Percentiles rank a stretch among this genome's conserved stretches.
Evolutionary conservation across 2,329 filamentous ascomycete species (phyloP).

Genomic region (Elsinoe arachidis): DNA sequence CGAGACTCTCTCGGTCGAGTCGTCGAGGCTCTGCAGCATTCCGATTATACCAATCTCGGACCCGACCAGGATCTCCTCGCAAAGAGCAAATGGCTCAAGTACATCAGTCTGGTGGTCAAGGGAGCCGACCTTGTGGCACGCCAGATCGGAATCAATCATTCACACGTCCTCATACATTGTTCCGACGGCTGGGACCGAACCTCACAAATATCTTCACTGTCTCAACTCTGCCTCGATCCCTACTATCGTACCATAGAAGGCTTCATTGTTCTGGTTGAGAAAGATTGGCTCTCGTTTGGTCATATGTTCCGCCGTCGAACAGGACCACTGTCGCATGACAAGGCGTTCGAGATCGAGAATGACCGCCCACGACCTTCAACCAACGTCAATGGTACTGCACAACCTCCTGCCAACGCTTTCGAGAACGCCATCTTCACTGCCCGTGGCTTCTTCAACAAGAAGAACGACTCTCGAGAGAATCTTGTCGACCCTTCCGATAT

Average conservation of each 20-base stretch:
- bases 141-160: conserved; percentile 84
- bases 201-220: conserved; percentile 82
- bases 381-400: conserved; percentile 40
- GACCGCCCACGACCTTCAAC: conserved; percentile 49
- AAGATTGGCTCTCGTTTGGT: conserved; percentile 95
- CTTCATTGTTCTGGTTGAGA: conserved; percentile 89
- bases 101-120: conserved; percentile 75
- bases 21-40: conserved; percentile 82
- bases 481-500: conserved; percentile 24
- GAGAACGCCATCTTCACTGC: conserved; percentile 73
- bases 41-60: conserved; percentile 73
- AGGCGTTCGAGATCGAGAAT: conserved; percentile 85
- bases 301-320: conserved; percentile 96
- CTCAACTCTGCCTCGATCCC: conserved; percentile 88
- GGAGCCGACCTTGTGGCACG: conserved; percentile 77
- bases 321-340: conserved; percentile 78
- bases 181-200: conserved; percentile 98
- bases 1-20: conserved; percentile 80
- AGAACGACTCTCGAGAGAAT: conserved; percentile 56
- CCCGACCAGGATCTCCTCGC: conserved; percentile 73
- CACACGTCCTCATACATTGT: conserved; percentile 92
- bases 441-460: conserved; percentile 82
- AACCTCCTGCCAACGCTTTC: conserved; percentile 55
- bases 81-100: conserved; percentile 84
- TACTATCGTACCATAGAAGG: conserved; percentile 92